phyloP scores from a whole-genome alignment of 495 filamentous ascomycete species.

The Neurospora tetrasperma region DNA sequence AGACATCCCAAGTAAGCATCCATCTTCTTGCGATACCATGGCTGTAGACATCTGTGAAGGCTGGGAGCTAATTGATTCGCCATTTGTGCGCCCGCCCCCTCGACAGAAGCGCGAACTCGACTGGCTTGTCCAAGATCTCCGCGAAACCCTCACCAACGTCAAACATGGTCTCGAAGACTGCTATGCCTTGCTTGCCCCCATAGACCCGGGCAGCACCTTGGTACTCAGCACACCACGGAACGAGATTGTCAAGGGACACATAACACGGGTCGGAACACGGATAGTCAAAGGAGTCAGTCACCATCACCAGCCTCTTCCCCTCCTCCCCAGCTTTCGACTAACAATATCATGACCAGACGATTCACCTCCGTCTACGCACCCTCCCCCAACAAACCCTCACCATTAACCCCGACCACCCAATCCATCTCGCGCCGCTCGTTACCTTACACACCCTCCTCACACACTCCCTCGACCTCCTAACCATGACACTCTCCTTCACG shows the following conservation, averaged over 20 bases:
- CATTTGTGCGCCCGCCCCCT: slow-evolving; percentile 22
- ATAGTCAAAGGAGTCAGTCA: slow-evolving; percentile 65
- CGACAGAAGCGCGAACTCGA: slow-evolving; percentile 65
- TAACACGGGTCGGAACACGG: slow-evolving; percentile 69
- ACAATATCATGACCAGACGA: slow-evolving; percentile 21
- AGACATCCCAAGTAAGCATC: slow-evolving; percentile 51
- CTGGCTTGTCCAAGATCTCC: slow-evolving; percentile 76
- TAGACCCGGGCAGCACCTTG: slow-evolving; percentile 75
- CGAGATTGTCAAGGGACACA: slow-evolving; percentile 82
- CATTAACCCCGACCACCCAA: slow-evolving; percentile 45
- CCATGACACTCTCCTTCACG: slow-evolving; percentile 56
- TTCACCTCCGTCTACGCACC: slow-evolving; percentile 40
- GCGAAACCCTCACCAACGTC: slow-evolving; percentile 64
- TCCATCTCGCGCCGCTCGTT: slow-evolving; percentile 57
- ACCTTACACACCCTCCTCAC: slow-evolving; percentile 64
- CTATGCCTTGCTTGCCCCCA: slow-evolving; percentile 66
- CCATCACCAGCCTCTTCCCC: neutral
- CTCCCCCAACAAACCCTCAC: slow-evolving; percentile 38
- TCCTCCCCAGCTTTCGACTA: neutral
- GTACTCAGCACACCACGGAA: slow-evolving; percentile 78
- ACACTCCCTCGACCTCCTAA: slow-evolving; percentile 65
- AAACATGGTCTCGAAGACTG: slow-evolving; percentile 86
- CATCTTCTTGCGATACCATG: neutral
- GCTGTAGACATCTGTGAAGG: slow-evolving; percentile 12
- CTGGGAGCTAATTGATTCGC: slow-evolving; percentile 26